Evolutionary conservation across 257 asterid genomes (phyloP), one percentile per base, ranked within the genome.

Genomic region (Gentiana straminea): DNA sequence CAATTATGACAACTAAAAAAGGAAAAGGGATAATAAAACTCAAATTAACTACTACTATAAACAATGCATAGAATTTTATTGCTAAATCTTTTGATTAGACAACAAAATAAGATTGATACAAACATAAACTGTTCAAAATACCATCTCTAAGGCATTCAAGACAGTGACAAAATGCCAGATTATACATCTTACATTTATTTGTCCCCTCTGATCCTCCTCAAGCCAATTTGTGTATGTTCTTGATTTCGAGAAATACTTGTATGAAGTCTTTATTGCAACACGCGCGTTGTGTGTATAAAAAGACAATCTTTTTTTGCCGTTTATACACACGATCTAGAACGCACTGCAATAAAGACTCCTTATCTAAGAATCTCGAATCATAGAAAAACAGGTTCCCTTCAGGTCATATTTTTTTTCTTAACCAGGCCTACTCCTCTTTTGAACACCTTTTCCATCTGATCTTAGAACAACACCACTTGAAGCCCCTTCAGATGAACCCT

Each of bases 401-500:
- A 34, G 47, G 51, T 7, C 43, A 9, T 0, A 24, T 8, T 33
- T 7, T 32, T 15, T 11, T 15, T n/a, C 34, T 64, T 55, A 80
- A 50, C 61, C 72, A 36, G 90, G 89, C 77, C 94, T 76, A 48
- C 56, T 73, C 84, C 98, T 80, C 80, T 90, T 90, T 60, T 77
- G 77, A 33, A 52, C 53, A 58, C 65, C 63, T 64, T 74, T 82
- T 35, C 77, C 86, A 49, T 80, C 80, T 1, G 88, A 76, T 2
- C 86, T 74, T 51, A 51, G 75, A 50, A 77, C 50, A 59, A 76
- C 81, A 37, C 96, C 92, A 32, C 72, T 77, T 0, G 94, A 84
- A 51, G 84, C 94, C 10, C 94, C 94, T 63, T 86, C 95, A 0
- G 97, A 90, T 8, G 94, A 84, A 47, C 64, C 81, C 57, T 86